Evolutionary conservation across 208 protist genomes (phyloP).

Genomic region (Balamuthia mandrillaris): DNA sequence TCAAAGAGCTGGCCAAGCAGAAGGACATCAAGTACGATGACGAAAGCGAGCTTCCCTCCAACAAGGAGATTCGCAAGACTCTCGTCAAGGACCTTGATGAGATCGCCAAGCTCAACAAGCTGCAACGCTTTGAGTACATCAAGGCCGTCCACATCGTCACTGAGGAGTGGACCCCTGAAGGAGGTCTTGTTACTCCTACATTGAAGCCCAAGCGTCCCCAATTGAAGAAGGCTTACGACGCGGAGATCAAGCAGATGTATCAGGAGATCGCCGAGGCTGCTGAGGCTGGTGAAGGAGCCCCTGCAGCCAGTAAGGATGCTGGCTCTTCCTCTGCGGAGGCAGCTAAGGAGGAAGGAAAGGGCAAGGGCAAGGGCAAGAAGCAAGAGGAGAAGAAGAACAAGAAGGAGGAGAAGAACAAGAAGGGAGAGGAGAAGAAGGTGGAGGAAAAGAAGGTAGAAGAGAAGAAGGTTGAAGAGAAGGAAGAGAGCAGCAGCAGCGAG

Average conservation of each 20-base stretch:
- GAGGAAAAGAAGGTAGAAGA: no score
- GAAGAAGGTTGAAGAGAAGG: no score
- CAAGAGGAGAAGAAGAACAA: no score
- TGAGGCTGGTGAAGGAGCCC: background rate
- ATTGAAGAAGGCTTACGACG: constrained; percentile 10
- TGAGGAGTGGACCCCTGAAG: constrained; percentile 67
- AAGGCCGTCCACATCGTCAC: constrained; percentile 50
- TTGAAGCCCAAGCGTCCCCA: constrained; percentile 75
- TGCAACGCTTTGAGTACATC: constrained; percentile 64
- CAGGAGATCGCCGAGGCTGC: background rate
- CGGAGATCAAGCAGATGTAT: background rate
- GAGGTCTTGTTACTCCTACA: constrained; percentile 76
- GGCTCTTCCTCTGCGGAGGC: no score
- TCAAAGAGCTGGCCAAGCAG: background rate
- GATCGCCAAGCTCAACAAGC: constrained; percentile 42
- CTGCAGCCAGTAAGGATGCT: no score
- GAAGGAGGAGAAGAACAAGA: no score
- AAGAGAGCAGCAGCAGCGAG: no score
- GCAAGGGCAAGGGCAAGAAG: no score
- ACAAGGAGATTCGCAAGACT: background rate
- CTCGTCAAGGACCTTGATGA: constrained; percentile 21
- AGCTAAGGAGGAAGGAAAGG: no score
- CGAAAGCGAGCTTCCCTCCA: background rate
- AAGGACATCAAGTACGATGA: background rate
- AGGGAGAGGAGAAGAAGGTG: no score